phyloP scores from a whole-genome alignment of 495 filamentous ascomycete species.

The Tetracladium marchalianum region DNA sequence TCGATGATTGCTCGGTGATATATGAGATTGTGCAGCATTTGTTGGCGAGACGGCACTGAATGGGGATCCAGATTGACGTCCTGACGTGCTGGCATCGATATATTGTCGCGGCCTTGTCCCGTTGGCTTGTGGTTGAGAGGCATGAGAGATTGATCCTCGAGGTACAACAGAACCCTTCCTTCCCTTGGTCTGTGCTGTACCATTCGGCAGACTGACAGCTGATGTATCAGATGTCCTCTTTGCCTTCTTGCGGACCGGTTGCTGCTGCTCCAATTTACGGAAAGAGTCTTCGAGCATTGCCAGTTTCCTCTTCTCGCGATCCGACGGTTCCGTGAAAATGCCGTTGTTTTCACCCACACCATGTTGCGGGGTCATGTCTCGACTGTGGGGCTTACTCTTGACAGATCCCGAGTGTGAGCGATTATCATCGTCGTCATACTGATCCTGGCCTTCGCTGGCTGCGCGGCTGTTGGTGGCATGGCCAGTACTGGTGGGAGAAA shows the following conservation, averaged over 20 bases:
- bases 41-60: conserved; percentile 29
- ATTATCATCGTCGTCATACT: conserved; percentile 45
- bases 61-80: conserved; percentile 39
- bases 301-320: conserved; percentile 80
- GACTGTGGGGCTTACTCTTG: conserved; percentile 66
- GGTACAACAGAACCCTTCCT: conserved; percentile 22
- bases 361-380: conserved; percentile 61
- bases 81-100: conserved; percentile 37
- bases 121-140: conserved; percentile 13
- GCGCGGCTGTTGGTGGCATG: conserved; percentile 69
- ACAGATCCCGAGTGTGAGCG: conserved; percentile 66
- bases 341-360: conserved; percentile 39
- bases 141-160: conserved; percentile 17
- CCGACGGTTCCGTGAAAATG: conserved; percentile 59
- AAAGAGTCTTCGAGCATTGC: conserved; percentile 73
- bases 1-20: not conserved
- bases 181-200: conserved; percentile 22
- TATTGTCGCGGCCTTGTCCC: conserved; percentile 30
- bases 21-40: conserved; percentile 4
- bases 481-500: conserved; percentile 60
- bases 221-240: conserved; percentile 53
- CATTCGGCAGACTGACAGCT: conserved; percentile 20
- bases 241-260: conserved; percentile 41
- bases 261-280: conserved; percentile 52
- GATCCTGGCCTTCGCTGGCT: conserved; percentile 58